These are phyloP conservation scores for Apium graveolens DNA, from an alignment of 129 eudicot genomes.

Conservation along the genomic window DNA sequence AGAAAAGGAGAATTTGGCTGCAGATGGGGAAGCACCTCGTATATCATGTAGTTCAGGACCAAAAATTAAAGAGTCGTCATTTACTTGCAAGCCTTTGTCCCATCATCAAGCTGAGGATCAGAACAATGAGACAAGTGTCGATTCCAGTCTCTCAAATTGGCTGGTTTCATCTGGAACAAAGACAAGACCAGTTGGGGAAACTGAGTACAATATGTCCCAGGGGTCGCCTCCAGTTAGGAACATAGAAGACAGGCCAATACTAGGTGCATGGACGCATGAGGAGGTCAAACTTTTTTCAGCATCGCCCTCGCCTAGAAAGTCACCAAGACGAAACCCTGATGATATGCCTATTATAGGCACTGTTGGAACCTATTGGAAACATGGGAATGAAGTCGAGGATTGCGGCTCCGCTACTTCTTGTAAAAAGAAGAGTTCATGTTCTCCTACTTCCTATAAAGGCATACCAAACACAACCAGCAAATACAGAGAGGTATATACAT, in stretches of 20 bases:
- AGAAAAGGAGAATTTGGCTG: conserved; percentile 64
- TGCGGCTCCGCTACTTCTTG: conserved; percentile 46
- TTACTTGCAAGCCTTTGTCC: conserved; percentile 17
- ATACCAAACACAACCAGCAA: conserved; percentile 94
- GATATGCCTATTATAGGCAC: conserved; percentile 86
- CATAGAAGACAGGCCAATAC: conserved; percentile 73
- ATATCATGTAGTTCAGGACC: conserved; percentile 29
- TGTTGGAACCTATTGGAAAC: conserved; percentile 82
- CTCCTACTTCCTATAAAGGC: conserved; percentile 74
- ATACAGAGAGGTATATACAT: conserved; percentile 73
- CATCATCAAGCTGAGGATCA: conserved; percentile 20
- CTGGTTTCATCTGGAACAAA: conserved; percentile 41
- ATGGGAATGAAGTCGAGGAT: conserved; percentile 19
- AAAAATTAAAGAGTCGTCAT: conserved; percentile 12
- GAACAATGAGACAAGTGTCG: conserved; percentile 54
- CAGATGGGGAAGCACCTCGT: conserved; percentile 21
- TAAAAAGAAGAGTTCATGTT: conserved; percentile 30
- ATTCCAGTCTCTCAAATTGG: conserved; percentile 89
- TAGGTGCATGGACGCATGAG: conserved; percentile 82
- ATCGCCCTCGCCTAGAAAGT: conserved; percentile 59
- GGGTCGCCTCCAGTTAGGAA: conserved; percentile 42
- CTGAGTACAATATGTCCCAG: conserved; percentile 38
- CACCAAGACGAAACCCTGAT: conserved; percentile 80
- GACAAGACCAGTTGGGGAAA: conserved; percentile 24
- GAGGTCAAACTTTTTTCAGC: conserved; percentile 59